These are phyloP conservation scores for Blastobotrys muscicola DNA, from an alignment of 805 yeast genomes.

Conservation along the genomic window DNA sequence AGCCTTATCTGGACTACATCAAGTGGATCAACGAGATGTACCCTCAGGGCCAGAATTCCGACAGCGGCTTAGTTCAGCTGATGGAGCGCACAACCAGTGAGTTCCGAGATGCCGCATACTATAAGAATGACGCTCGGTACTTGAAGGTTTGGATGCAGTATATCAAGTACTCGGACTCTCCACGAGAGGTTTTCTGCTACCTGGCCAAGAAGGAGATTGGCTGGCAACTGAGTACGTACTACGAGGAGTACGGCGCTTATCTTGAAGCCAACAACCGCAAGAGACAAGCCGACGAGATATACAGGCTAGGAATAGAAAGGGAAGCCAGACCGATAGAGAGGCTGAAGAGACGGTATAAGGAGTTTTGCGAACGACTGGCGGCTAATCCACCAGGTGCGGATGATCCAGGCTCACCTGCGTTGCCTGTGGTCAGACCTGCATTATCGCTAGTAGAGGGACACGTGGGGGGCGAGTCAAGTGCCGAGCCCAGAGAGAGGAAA, in stretches of 20 bases:
- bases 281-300: constrained; percentile 51
- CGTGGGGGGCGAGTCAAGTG: constrained; percentile 1
- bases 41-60: constrained; percentile 53
- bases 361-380: constrained; percentile 36
- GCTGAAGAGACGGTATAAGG: constrained; percentile 34
- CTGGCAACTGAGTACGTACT: constrained; percentile 50
- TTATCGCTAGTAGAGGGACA: constrained; percentile 22
- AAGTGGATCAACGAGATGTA: constrained; percentile 52
- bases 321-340: constrained; percentile 58
- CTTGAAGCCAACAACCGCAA: constrained; percentile 42
- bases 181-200: constrained; percentile 60
- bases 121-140: constrained; percentile 77
- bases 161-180: constrained; percentile 56
- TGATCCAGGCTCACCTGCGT: constrained; percentile 30
- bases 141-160: constrained; percentile 75
- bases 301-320: constrained; percentile 44
- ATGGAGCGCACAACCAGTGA: constrained; percentile 64
- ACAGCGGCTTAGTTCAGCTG: constrained; percentile 54
- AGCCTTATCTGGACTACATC: constrained; percentile 63
- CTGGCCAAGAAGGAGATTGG: constrained; percentile 70
- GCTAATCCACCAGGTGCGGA: constrained; percentile 15
- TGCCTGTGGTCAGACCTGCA: constrained; percentile 26
- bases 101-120: constrained; percentile 55
- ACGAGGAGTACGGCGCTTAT: constrained; percentile 66
- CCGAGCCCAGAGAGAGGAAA: constrained; percentile 11